Conservation (phyloP, 345 rosid species). For the Boechera divaricarpa region DNA sequence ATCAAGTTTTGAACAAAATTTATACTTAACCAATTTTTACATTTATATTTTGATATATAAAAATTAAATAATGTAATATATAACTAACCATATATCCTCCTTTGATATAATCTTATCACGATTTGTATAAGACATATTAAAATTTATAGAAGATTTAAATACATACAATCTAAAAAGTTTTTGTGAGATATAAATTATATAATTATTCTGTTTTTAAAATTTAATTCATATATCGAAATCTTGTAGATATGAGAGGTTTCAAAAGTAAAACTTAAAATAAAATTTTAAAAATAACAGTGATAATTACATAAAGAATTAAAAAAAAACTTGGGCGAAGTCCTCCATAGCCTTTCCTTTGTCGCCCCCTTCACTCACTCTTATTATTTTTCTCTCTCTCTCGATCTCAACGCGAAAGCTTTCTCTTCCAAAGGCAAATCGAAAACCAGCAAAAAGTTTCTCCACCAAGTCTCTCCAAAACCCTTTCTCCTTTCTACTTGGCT, state of each 20-base stretch:
- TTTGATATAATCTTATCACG: background rate
- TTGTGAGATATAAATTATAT: background rate
- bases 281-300: background rate
- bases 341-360: constrained; percentile 35
- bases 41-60: too few relatives aligned
- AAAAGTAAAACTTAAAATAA: background rate
- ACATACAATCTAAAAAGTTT: background rate
- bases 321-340: constrained; percentile 15
- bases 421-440: constrained; percentile 43
- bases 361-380: constrained; percentile 31
- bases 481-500: background rate
- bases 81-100: background rate
- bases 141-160: background rate
- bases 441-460: constrained; percentile 38
- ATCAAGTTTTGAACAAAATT: background rate
- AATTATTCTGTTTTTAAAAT: too few relatives aligned
- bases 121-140: too few relatives aligned
- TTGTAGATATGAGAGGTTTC: background rate
- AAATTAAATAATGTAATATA: too few relatives aligned
- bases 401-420: constrained; percentile 31
- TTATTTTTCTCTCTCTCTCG: constrained; percentile 10
- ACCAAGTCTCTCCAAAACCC: constrained; percentile 31
- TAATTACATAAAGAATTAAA: background rate
- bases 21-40: too few relatives aligned
- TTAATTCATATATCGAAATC: background rate